Conservation (phyloP, 768 basidiomycete genomes). For the Suillus tomentosus region DNA sequence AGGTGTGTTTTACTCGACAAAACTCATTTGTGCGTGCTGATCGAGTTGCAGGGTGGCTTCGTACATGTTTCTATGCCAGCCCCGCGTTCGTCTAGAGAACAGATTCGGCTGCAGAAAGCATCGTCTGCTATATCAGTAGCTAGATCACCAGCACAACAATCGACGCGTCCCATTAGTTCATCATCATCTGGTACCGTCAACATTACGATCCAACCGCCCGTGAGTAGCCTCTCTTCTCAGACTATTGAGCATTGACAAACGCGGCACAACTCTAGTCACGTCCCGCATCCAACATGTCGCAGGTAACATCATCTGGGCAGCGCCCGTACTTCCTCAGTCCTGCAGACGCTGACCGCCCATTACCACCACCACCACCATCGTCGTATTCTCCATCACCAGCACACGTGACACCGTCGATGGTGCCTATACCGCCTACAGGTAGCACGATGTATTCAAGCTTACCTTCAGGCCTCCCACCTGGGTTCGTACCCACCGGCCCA, state of each 20-base stretch:
- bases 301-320: conserved; percentile 24
- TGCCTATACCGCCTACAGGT: conserved; percentile 13
- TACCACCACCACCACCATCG: conserved; percentile 30
- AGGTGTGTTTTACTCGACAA: conserved; percentile 24
- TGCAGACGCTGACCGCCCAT: conserved; percentile 40
- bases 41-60: conserved; percentile 29
- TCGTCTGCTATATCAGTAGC: neutral
- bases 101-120: conserved; percentile 12
- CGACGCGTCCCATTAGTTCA: conserved; percentile 29
- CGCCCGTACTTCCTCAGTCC: conserved; percentile 38
- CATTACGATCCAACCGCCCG: conserved; percentile 36
- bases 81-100: conserved; percentile 28
- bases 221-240: conserved; percentile 18
- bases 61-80: conserved; percentile 38
- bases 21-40: neutral
- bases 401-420: conserved; percentile 10
- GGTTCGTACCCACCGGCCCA: conserved; percentile 36
- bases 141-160: conserved; percentile 5
- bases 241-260: neutral
- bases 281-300: conserved; percentile 36
- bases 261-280: neutral
- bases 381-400: no score
- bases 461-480: conserved; percentile 36
- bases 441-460: conserved; percentile 28
- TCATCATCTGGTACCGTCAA: conserved; percentile 34